These are phyloP conservation scores for Solioccasus polychromus DNA, from an alignment of 768 basidiomycete genomes.

Conservation along the genomic window DNA sequence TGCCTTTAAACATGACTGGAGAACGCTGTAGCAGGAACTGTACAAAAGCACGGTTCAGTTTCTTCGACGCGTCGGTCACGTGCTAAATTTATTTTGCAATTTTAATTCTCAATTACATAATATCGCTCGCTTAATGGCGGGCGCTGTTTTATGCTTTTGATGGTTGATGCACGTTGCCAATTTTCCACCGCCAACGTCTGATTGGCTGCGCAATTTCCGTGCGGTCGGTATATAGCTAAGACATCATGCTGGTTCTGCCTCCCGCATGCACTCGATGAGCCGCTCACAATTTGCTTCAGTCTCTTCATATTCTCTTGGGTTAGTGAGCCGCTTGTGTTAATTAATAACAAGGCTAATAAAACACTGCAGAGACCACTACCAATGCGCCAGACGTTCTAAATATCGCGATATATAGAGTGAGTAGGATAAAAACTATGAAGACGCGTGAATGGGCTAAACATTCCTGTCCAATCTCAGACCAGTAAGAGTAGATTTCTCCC, in stretches of 20 bases:
- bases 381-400: conserved; percentile 8
- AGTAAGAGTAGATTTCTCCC: conserved; percentile 29
- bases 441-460: background rate
- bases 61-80: conserved; percentile 32
- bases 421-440: conserved; percentile 13
- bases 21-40: conserved; percentile 1
- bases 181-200: background rate
- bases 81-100: conserved; percentile 12
- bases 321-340: conserved; percentile 4
- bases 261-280: background rate
- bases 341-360: conserved; percentile 7
- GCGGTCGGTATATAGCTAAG: conserved; percentile 28
- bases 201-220: conserved; percentile 30
- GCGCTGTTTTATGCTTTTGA: conserved; percentile 9
- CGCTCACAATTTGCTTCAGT: background rate
- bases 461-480: conserved; percentile 20
- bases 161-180: conserved; percentile 11
- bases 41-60: conserved; percentile 26
- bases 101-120: conserved; percentile 15
- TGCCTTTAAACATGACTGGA: conserved; percentile 71
- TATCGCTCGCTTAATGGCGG: conserved; percentile 13
- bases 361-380: conserved; percentile 16
- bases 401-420: conserved; percentile 14
- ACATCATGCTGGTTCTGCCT: conserved; percentile 1
- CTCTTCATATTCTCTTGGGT: background rate